phyloP scores from a whole-genome alignment of 176 grass and related monocot genomes.

The Lolium rigidum region DNA sequence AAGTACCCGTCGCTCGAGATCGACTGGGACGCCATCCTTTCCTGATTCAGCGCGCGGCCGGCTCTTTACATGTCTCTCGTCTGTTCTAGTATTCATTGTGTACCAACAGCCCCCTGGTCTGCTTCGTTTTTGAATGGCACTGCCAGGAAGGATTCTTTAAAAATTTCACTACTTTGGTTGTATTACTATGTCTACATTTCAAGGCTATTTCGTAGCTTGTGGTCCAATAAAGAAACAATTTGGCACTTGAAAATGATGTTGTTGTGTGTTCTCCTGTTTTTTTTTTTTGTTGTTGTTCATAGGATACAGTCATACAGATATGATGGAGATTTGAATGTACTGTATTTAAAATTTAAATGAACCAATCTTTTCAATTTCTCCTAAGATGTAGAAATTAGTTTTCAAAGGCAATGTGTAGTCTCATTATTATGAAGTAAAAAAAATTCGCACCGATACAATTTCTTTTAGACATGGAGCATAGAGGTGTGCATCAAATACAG shows the following conservation, averaged over 20 bases:
- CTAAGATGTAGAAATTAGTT: not conserved
- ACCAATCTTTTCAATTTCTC: not conserved
- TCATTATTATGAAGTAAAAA: not conserved
- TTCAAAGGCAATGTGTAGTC: not conserved
- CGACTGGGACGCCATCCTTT: slow-evolving; percentile 91
- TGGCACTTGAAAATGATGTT: not conserved
- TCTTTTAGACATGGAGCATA: no score
- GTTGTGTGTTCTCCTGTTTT: not conserved
- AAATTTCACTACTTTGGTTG: not conserved
- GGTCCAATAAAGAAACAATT: slow-evolving; percentile 42
- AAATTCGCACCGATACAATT: no score
- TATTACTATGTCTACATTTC: slow-evolving; percentile 23
- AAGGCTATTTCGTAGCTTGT: slow-evolving; percentile 21
- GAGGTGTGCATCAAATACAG: no score
- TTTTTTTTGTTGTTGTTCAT: not conserved
- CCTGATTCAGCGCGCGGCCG: slow-evolving; percentile 37
- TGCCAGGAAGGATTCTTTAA: slow-evolving; percentile 45
- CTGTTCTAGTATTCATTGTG: slow-evolving; percentile 35
- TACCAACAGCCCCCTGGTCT: slow-evolving; percentile 47
- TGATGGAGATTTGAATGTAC: not conserved
- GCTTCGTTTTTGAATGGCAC: slow-evolving; percentile 62
- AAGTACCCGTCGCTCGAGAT: slow-evolving; percentile 98
- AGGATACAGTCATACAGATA: not conserved
- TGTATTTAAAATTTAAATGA: not conserved
- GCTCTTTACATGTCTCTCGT: no score